Percentiles rank a stretch among this genome's conserved stretches.
These are phyloP conservation scores for Heterobasidion parviporum DNA, from an alignment of 1,284 basidiomycete species.

Conservation along the genomic window DNA sequence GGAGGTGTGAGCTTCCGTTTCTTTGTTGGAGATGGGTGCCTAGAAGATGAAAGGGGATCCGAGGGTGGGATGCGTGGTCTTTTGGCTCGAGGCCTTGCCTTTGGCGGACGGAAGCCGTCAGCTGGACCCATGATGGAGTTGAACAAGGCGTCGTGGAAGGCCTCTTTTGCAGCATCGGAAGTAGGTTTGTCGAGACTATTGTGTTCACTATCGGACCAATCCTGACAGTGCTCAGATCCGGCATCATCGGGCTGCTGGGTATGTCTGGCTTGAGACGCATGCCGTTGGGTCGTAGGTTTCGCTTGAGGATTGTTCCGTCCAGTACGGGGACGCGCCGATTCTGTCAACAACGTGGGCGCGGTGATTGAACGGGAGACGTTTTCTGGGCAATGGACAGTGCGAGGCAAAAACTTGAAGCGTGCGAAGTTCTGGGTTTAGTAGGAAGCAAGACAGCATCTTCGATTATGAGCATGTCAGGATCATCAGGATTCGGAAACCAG, in stretches of 20 bases:
- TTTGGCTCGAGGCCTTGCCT: neutral
- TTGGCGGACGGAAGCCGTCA: neutral
- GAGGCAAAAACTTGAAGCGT: neutral
- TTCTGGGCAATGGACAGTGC: neutral
- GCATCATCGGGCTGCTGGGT: neutral
- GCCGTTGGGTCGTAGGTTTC: neutral
- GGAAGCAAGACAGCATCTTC: conserved; percentile 10
- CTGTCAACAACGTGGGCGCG: neutral
- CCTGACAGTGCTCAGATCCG: neutral
- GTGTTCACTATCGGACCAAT: neutral
- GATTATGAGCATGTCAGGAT: conserved; percentile 15
- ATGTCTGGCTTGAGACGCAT: neutral
- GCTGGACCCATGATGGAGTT: neutral
- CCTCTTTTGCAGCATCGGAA: neutral
- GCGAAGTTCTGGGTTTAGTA: neutral
- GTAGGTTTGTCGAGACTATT: neutral
- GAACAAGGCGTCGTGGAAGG: neutral
- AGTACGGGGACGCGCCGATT: neutral
- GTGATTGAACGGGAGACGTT: neutral
- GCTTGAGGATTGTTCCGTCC: neutral
- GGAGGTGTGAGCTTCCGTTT: neutral
- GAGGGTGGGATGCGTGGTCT: neutral
- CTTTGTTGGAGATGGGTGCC: neutral
- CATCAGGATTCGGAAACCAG: conserved; percentile 20
- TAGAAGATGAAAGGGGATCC: neutral